These are phyloP conservation scores for Quercus phellos DNA, from an alignment of 331 rosid genomes.

Conservation along the genomic window DNA sequence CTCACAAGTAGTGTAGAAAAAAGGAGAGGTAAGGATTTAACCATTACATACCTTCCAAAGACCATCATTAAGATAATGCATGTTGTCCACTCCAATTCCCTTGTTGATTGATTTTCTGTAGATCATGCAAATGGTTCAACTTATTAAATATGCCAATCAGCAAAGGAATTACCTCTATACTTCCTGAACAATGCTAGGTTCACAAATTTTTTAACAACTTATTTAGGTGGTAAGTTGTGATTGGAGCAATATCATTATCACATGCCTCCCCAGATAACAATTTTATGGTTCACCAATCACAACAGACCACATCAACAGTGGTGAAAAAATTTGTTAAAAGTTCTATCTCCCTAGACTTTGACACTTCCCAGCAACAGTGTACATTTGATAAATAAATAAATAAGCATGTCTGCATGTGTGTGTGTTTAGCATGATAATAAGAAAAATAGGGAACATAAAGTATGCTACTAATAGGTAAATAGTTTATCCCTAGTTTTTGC, in stretches of 20 bases:
- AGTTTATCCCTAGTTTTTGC: background rate
- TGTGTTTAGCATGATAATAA: too few relatives aligned
- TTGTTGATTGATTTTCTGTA: slow-evolving; percentile 84
- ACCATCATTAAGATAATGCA: slow-evolving; percentile 98
- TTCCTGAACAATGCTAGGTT: too few relatives aligned
- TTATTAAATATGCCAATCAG: slow-evolving; percentile 16
- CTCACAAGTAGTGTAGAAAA: background rate
- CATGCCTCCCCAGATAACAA: too few relatives aligned
- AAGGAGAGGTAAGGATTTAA: slow-evolving; percentile 8
- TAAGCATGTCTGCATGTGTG: background rate
- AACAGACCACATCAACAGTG: too few relatives aligned
- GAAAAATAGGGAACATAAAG: background rate
- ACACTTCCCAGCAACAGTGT: background rate
- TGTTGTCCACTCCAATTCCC: slow-evolving; percentile 95
- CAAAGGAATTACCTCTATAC: background rate
- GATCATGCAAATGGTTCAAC: slow-evolving; percentile 19
- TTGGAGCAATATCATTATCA: too few relatives aligned
- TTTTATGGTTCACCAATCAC: too few relatives aligned
- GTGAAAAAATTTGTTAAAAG: too few relatives aligned
- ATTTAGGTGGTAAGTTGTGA: too few relatives aligned
- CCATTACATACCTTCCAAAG: slow-evolving; percentile 88
- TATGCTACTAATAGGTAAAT: background rate
- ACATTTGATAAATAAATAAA: background rate
- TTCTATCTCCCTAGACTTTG: too few relatives aligned
- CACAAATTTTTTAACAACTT: too few relatives aligned